Evolutionary conservation across 768 basidiomycete genomes (phyloP), one percentile per base, ranked within the genome.

Genomic region (Pulveroboletus frians): DNA sequence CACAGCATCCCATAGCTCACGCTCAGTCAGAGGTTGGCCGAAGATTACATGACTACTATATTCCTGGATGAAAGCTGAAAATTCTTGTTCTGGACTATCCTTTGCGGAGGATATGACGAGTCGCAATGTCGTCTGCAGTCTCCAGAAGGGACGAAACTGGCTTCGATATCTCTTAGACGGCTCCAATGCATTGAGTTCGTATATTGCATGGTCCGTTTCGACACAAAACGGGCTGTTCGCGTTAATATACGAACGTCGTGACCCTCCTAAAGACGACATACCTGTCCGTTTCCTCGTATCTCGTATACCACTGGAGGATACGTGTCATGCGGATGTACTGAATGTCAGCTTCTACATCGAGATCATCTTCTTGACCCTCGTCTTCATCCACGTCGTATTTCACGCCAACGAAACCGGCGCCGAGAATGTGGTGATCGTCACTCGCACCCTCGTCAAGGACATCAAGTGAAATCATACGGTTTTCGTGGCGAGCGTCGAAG

Each of bases 131-230:
- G 72, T 70, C 21, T 78, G 75, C 0, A 78, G 73, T 1, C 65
- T 65, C 54, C 76, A 77, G 61, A 85, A 88, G 3, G 74, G 58
- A 20, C 64, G 58, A 43, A 76, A 81, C 20, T 49, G 46, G 9
- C 36, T 54, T 9, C 56, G 53, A 47, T 88, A 89, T 18, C 49
- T 55, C 17, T 59, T 56, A 2, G 77, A 72, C 0, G 86, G 80
- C 0, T 32, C 44, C 29, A 18, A 9, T 7, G 45, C 56, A 15
- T 69, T 64, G 23, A 89, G 66, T 30, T 79, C 75, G 60, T 88
- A 88, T 73, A 79, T 81, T 0, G 84, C 83, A 46, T 72, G 75
- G 15, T 71, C 53, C 0, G 87, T 88, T 55, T 87, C 80, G 20
- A 91, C 71, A 50, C 73, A 86, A 9, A 88, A 65, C 1, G 83